Evolutionary conservation across 106 monocot genomes (phyloP), one percentile per base, ranked within the genome.

Genomic region (Dactylorhiza incarnata): DNA sequence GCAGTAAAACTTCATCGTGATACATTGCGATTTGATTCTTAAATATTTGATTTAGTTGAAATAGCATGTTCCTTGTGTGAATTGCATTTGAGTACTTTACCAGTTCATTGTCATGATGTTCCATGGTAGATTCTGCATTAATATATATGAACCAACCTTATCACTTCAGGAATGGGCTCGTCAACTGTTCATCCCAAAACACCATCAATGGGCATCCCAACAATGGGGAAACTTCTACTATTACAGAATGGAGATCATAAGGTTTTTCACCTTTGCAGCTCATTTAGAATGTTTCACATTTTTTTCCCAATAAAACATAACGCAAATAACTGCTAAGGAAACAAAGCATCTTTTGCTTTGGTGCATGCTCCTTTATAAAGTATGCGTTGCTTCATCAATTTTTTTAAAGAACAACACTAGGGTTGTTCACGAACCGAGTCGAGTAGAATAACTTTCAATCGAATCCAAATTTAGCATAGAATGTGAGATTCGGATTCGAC

Each of bases 171-270:
- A 93, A 46, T 97, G 93, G 96, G 96, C 93, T 75, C 85, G 87
- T 66, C 78, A 85, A 62, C 88, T 81, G 46, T 97, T 91, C 74
- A 75, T 86, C 48, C 72, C 84, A 45, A 94, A 97, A 74, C 93
- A 97, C 81, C 93, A 97, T 73, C 96, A 97, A 68, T 94, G 96
- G 93, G 85, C 90, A 80, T 89, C 93, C 14, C 93, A 97, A 56
- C 89, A 93, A 75, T 97, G 96, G 96, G 96, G 93, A 67, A 97
- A 97, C 80, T 97, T 97, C 79, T 94, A 87, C 76, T 97, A 93
- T 76, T 94, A 91, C 81, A 86, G 89, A 68, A 97, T 97, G 96
- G 85, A 94, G 63, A 86, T 50, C 43, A 91, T 97, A 79, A 91
- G 96, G 96, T 97, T 80, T 82, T 20, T 48, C 44, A 23, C 19